These are phyloP conservation scores for Pichia exigua DNA, from an alignment of 805 yeast genomes.

Conservation along the genomic window DNA sequence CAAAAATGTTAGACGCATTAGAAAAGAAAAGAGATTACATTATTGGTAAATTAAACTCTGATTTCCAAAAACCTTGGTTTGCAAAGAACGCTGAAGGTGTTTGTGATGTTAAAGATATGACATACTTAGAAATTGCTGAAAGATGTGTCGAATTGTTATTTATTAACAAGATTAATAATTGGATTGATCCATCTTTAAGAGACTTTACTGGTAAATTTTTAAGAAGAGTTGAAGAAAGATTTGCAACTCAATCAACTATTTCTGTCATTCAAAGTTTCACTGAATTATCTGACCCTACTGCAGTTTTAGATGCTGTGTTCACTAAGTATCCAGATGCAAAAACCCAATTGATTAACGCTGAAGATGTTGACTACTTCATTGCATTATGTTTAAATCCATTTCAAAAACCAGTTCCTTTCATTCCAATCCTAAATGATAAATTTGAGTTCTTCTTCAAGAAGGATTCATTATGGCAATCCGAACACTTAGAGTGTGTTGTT, in stretches of 20 bases:
- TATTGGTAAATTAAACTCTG: conserved; percentile 79
- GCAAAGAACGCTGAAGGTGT: conserved; percentile 69
- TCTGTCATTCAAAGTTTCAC: conserved; percentile 71
- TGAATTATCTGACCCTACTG: conserved; percentile 62
- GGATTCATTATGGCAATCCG: conserved; percentile 98
- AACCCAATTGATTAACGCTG: conserved; percentile 83
- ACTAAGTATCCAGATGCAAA: conserved; percentile 65
- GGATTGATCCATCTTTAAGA: conserved; percentile 86
- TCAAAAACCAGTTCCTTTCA: conserved; percentile 97
- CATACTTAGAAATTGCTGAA: conserved; percentile 82
- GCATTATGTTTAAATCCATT: conserved; percentile 70
- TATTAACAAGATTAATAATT: conserved; percentile 66
- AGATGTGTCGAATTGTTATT: conserved; percentile 85
- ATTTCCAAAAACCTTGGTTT: conserved; percentile 98
- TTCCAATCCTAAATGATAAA: conserved; percentile 89
- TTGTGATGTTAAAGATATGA: conserved; percentile 92
- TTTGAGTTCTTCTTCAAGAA: conserved; percentile 96
- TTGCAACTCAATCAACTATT: conserved; percentile 46
- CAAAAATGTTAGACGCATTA: conserved; percentile 74
- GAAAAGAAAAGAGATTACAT: conserved; percentile 79
- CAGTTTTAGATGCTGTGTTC: conserved; percentile 52
- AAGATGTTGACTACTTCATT: conserved; percentile 90
- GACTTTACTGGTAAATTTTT: conserved; percentile 80
- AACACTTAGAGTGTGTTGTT: conserved; percentile 91
- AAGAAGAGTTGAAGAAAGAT: conserved; percentile 96